A percentile compares a stretch with the other conserved stretches of the same genome.
phyloP scores from a whole-genome alignment of 768 basidiomycete species.

The Porphyrellus cyaneotinctus region DNA sequence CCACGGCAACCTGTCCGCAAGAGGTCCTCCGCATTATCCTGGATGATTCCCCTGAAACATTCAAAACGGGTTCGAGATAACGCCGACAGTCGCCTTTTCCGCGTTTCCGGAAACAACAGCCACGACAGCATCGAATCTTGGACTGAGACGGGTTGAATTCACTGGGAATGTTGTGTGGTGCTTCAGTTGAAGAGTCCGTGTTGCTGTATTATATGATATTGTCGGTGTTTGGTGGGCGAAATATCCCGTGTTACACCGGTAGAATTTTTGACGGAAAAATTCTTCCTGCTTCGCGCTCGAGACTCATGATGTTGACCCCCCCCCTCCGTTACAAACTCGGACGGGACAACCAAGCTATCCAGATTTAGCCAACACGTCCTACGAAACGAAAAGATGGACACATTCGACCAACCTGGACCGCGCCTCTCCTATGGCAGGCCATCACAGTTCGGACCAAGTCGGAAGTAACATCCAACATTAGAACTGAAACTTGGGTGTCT shows the following conservation, averaged over 20 bases:
- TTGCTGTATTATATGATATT: conserved; percentile 14
- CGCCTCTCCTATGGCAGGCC: not conserved
- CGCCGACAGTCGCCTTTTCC: conserved; percentile 5
- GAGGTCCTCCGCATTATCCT: conserved; percentile 24
- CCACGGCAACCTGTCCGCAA: conserved; percentile 14
- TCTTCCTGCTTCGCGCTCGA: not conserved
- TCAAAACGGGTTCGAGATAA: conserved; percentile 11
- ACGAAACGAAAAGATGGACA: not conserved
- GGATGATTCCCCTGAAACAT: conserved; percentile 22
- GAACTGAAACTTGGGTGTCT: conserved; percentile 41
- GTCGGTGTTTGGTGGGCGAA: not conserved
- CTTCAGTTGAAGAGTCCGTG: conserved; percentile 2
- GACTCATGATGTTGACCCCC: not conserved
- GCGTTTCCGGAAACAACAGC: conserved; percentile 13
- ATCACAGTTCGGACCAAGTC: not conserved
- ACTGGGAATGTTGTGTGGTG: not conserved
- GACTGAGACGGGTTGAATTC: conserved; percentile 15
- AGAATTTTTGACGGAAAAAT: not conserved
- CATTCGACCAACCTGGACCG: not conserved
- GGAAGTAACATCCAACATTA: conserved; percentile 44
- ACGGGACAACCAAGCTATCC: not conserved
- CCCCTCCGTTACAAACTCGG: not conserved
- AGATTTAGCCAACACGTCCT: not conserved
- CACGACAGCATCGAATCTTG: conserved; percentile 39
- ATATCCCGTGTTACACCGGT: not conserved